A percentile compares a stretch with the other conserved stretches of the same genome.
Conservation (phyloP, 2,329 filamentous ascomycete species). For the Sporothrix luriei region DNA sequence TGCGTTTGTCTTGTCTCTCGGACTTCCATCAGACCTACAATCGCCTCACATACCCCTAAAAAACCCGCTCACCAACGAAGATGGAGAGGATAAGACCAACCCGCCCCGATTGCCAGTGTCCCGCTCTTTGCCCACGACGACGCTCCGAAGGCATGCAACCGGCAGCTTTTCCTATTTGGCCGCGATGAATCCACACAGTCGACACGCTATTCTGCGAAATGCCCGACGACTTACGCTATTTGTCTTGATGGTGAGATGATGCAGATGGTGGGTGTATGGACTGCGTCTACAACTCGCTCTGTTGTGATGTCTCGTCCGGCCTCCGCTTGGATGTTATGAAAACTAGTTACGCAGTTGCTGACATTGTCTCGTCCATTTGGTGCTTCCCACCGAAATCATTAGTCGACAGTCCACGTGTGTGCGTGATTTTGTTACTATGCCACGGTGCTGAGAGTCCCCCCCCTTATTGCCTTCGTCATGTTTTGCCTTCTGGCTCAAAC, state of each 20-base stretch:
- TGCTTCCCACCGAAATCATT: background rate
- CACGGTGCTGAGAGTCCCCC: background rate
- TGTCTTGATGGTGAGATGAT: conserved; percentile 15
- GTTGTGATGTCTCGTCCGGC: background rate
- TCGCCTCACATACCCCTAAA: background rate
- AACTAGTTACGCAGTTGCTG: conserved; percentile 12
- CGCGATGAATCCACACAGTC: background rate
- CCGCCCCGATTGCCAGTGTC: background rate
- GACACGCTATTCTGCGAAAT: background rate
- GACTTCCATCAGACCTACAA: conserved; percentile 1
- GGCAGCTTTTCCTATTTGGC: conserved; percentile 17
- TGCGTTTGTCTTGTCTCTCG: conserved; percentile 9
- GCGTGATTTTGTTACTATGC: background rate
- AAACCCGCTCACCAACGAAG: conserved; percentile 11
- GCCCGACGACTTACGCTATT: background rate
- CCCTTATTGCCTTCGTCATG: conserved; percentile 5
- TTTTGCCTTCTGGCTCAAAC: conserved; percentile 25
- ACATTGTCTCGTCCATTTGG: conserved; percentile 12
- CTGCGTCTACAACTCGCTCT: background rate
- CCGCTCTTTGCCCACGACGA: background rate
- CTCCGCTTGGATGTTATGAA: background rate
- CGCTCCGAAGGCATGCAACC: background rate
- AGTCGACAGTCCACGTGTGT: conserved; percentile 4
- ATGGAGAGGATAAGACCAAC: background rate
- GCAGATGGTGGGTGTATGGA: conserved; percentile 5